phyloP scores from a whole-genome alignment of 805 yeast genomes.

The Ogataea ganodermae region DNA sequence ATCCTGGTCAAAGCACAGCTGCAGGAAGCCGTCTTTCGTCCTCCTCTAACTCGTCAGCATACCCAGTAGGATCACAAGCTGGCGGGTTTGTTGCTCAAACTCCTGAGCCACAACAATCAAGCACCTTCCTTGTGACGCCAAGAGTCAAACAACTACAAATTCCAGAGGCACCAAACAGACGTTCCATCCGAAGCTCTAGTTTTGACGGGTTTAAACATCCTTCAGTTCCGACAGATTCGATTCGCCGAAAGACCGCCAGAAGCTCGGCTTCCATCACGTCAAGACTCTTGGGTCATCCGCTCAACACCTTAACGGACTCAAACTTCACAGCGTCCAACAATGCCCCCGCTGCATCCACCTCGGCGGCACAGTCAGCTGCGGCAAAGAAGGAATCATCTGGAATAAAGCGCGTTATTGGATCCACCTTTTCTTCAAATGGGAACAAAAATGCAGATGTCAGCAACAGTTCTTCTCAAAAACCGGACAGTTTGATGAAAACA shows the following conservation, averaged over 20 bases:
- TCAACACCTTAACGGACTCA: conserved; percentile 28
- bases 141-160: conserved; percentile 37
- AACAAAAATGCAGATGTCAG: conserved; percentile 11
- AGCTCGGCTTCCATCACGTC: conserved; percentile 34
- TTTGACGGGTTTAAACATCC: conserved; percentile 30
- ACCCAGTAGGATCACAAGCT: conserved; percentile 11
- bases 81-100: conserved; percentile 23
- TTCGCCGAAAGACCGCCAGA: conserved; percentile 29
- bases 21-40: conserved; percentile 5
- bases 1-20: conserved; percentile 7
- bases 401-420: conserved; percentile 28
- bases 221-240: conserved; percentile 25
- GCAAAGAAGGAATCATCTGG: conserved; percentile 20
- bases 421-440: conserved; percentile 21
- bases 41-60: conserved; percentile 9
- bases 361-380: conserved; percentile 7
- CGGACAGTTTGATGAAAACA: conserved; percentile 14
- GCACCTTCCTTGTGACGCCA: conserved; percentile 40
- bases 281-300: conserved; percentile 29
- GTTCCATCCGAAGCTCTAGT: conserved; percentile 30
- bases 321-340: conserved; percentile 20
- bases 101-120: conserved; percentile 27
- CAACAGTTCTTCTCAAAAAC: conserved; percentile 22
- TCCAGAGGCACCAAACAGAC: conserved; percentile 44
- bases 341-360: conserved; percentile 9